These are phyloP conservation scores for Metschnikowia sp. DNA, from an alignment of 805 yeast genomes.

Conservation along the genomic window DNA sequence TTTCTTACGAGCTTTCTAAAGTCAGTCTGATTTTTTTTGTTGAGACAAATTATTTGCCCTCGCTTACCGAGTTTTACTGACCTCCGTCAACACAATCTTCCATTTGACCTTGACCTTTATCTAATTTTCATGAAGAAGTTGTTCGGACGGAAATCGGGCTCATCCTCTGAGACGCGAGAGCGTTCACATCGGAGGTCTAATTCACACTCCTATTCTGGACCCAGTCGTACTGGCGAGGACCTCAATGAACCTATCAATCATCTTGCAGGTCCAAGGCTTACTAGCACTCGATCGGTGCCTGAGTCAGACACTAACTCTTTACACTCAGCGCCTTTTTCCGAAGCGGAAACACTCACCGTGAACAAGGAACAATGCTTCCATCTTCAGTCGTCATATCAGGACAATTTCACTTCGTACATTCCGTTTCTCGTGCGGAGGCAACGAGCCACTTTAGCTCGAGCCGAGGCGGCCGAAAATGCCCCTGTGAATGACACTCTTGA, in stretches of 20 bases:
- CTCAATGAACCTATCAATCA: not conserved
- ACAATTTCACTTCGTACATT: constrained; percentile 36
- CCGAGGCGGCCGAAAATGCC: not conserved
- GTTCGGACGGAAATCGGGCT: constrained; percentile 9
- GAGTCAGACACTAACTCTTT: constrained; percentile 3
- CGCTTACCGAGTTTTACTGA: too few species aligned
- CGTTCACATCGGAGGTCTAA: not conserved
- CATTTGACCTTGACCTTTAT: not conserved
- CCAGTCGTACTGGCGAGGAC: not conserved
- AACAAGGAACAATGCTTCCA: constrained; percentile 25
- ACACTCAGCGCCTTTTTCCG: constrained; percentile 30
- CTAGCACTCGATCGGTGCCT: not conserved
- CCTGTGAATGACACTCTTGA: not conserved
- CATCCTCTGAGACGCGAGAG: not conserved
- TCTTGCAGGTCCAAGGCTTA: not conserved
- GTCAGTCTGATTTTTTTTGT: too few species aligned
- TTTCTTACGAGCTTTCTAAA: too few species aligned
- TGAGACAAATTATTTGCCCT: too few species aligned
- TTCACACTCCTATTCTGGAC: not conserved
- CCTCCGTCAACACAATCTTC: too few species aligned
- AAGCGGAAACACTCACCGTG: constrained; percentile 32
- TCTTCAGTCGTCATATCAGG: constrained; percentile 34
- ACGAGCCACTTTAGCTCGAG: constrained; percentile 17
- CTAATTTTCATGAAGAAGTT: constrained; percentile 1
- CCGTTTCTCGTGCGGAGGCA: constrained; percentile 36